Evolutionary conservation across 2,329 filamentous ascomycete genomes (phyloP).

Genomic region (Microsporum audouinii): DNA sequence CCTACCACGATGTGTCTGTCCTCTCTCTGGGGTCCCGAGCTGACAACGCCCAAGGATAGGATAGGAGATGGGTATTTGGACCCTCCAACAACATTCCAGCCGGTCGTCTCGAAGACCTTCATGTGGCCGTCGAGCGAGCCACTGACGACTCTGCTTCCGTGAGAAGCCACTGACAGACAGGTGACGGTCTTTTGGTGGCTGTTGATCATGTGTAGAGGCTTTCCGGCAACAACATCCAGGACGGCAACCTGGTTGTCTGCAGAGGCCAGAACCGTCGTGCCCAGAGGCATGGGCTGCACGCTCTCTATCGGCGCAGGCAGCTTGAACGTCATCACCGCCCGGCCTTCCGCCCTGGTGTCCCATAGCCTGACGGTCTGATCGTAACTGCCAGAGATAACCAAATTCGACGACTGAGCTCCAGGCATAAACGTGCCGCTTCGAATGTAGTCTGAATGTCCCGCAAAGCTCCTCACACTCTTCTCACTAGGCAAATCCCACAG

Average conservation of each 20-base stretch:
- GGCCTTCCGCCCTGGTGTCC: slow-evolving; percentile 65
- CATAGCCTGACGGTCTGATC: slow-evolving; percentile 87
- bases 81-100: slow-evolving; percentile 93
- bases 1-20: slow-evolving; percentile 92
- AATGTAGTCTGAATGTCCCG: slow-evolving; percentile 87
- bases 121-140: slow-evolving; percentile 90
- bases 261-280: slow-evolving; percentile 74
- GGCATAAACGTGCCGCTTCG: slow-evolving; percentile 79
- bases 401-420: slow-evolving; percentile 47
- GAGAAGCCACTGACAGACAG: slow-evolving; percentile 67
- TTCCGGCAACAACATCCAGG: slow-evolving; percentile 81
- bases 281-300: slow-evolving; percentile 76
- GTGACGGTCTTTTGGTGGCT: slow-evolving; percentile 99
- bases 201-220: slow-evolving; percentile 71
- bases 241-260: slow-evolving; percentile 81
- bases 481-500: slow-evolving; percentile 87
- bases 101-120: slow-evolving; percentile 88
- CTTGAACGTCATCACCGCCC: slow-evolving; percentile 83
- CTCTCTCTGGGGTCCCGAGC: slow-evolving; percentile 54
- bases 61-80: slow-evolving; percentile 89
- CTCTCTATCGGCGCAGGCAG: slow-evolving; percentile 80
- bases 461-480: slow-evolving; percentile 62
- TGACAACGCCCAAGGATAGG: slow-evolving; percentile 67
- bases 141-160: slow-evolving; percentile 68
- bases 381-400: slow-evolving; percentile 84